phyloP scores from a whole-genome alignment of 345 rosid species.

The Eucalyptus curtisii region DNA sequence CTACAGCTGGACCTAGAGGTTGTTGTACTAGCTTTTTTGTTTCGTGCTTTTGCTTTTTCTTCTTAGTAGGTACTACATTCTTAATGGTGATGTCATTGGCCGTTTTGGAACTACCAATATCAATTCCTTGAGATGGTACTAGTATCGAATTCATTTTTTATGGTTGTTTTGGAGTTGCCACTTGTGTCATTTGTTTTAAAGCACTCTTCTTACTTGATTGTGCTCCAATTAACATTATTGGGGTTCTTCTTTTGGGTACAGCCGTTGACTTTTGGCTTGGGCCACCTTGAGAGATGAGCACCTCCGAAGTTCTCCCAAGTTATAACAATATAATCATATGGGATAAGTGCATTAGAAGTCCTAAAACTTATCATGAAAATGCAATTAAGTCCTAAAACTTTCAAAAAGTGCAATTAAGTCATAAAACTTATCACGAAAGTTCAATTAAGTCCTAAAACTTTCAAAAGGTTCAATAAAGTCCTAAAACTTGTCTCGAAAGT shows the following conservation, averaged over 20 bases:
- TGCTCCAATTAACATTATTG: rapidly evolving
- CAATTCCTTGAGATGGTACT: neutral
- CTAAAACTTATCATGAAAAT: too few relatives aligned
- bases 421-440: too few relatives aligned
- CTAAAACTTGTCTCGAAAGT: too few relatives aligned
- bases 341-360: too few relatives aligned
- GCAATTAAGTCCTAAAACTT: too few relatives aligned
- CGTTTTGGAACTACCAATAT: neutral
- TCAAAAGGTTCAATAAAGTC: too few relatives aligned
- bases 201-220: too few relatives aligned
- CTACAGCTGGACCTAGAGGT: rapidly evolving
- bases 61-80: neutral
- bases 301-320: neutral
- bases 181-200: neutral
- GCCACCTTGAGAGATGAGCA: neutral
- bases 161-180: neutral
- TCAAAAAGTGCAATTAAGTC: too few relatives aligned
- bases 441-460: too few relatives aligned
- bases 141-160: too few relatives aligned
- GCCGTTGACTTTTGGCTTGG: neutral
- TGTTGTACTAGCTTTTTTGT: neutral
- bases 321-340: too few relatives aligned
- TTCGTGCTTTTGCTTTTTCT: neutral
- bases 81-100: neutral
- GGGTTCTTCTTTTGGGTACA: neutral